Evolutionary conservation across 2,329 filamentous ascomycete species (phyloP).

Genomic region (Bipolaris bicolor): DNA sequence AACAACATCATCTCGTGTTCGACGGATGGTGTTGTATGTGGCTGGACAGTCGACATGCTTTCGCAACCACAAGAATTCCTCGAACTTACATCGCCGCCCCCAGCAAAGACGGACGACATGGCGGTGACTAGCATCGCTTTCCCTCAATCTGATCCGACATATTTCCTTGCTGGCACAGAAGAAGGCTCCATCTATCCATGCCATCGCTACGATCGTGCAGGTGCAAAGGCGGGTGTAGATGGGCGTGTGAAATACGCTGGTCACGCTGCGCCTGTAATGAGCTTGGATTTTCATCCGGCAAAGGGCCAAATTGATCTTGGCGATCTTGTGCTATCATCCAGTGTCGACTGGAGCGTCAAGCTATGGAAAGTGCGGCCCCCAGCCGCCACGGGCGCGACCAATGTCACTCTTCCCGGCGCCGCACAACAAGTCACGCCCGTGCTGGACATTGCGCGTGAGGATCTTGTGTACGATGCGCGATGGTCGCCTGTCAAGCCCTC

Average conservation of each 20-base stretch:
- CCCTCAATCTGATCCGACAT: conserved; percentile 92
- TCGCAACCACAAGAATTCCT: conserved; percentile 94
- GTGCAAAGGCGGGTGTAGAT: conserved; percentile 95
- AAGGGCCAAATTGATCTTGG: conserved; percentile 92
- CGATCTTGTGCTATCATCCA: conserved; percentile 89
- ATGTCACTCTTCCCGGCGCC: conserved; percentile 47
- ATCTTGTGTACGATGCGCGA: conserved; percentile 92
- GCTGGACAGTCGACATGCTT: conserved; percentile 98
- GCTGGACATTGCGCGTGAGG: conserved; percentile 89
- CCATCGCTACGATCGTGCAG: conserved; percentile 95
- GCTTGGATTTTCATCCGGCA: conserved; percentile 91
- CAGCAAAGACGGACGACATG: conserved; percentile 85
- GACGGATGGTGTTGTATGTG: conserved; percentile 94
- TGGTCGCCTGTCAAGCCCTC: conserved; percentile 96
- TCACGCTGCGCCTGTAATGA: conserved; percentile 94
- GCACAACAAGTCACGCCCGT: conserved; percentile 70
- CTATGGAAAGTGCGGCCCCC: conserved; percentile 92
- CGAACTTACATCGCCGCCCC: conserved; percentile 82
- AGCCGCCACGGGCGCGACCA: conserved; percentile 65
- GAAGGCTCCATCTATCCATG: conserved; percentile 96
- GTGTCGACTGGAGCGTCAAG: conserved; percentile 96
- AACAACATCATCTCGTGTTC: conserved; percentile 98
- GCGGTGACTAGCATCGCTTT: conserved; percentile 95
- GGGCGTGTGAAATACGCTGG: conserved; percentile 85
- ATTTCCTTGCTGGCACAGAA: conserved; percentile 95